Conservation (phyloP, 306 rosid genomes). For the Cucurbita pepo region DNA sequence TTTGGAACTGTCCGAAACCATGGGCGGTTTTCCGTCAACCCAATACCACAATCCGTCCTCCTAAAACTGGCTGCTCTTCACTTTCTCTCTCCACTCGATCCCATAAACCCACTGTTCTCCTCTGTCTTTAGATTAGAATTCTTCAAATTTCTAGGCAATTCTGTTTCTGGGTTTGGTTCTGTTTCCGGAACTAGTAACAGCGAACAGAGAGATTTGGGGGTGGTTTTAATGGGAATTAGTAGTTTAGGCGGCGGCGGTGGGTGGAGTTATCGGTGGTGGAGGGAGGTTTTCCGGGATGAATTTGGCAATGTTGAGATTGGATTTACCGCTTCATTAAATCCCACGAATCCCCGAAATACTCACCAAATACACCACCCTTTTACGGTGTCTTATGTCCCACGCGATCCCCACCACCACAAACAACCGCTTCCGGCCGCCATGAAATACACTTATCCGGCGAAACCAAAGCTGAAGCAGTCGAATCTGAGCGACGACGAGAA, state of each 20-base stretch:
- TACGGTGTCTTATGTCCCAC: constrained; percentile 32
- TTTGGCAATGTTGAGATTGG: constrained; percentile 44
- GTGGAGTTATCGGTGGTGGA: not conserved
- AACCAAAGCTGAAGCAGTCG: constrained; percentile 15
- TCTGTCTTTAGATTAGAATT: not conserved
- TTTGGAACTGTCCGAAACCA: constrained; percentile 30
- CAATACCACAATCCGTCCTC: constrained; percentile 22
- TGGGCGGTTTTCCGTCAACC: constrained; percentile 52
- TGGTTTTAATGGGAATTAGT: constrained; percentile 40
- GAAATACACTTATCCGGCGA: constrained; percentile 20
- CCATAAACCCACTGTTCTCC: not conserved
- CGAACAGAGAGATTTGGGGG: not conserved
- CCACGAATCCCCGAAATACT: constrained; percentile 27
- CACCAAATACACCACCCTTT: constrained; percentile 31
- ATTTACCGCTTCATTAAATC: constrained; percentile 41
- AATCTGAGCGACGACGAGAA: constrained; percentile 70
- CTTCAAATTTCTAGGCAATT: not conserved
- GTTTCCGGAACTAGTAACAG: not conserved
- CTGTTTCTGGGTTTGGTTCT: not conserved
- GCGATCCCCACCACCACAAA: constrained; percentile 33
- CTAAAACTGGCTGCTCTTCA: constrained; percentile 36
- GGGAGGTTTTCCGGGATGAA: constrained; percentile 33
- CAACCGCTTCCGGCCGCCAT: constrained; percentile 27
- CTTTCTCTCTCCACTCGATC: not conserved
- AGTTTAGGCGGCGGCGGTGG: constrained; percentile 5